phyloP scores from a whole-genome alignment of 2,329 filamentous ascomycete species.

The Cyclaneusma minus region DNA sequence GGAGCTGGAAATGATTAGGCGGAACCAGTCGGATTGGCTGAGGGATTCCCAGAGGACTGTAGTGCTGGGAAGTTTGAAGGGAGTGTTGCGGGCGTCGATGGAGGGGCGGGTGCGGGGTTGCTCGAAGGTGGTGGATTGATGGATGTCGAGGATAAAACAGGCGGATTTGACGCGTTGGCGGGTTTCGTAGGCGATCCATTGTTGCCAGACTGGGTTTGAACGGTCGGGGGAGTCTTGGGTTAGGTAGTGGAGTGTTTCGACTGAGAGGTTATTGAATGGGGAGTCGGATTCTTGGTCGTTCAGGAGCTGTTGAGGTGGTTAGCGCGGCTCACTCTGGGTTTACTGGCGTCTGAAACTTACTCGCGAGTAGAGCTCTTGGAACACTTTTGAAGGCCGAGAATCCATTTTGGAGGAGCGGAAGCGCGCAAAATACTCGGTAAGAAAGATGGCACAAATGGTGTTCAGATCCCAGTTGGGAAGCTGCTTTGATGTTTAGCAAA shows the following conservation, averaged over 20 bases:
- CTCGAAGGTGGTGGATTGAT: slow-evolving; percentile 36
- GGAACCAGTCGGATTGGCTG: slow-evolving; percentile 31
- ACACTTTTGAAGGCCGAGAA: slow-evolving; percentile 12
- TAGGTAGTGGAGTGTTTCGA: slow-evolving; percentile 11
- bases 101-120: slow-evolving; percentile 19
- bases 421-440: slow-evolving; percentile 16
- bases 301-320: not conserved
- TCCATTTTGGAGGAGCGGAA: slow-evolving; percentile 15
- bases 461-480: not conserved
- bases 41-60: slow-evolving; percentile 32
- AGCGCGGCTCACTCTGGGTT: not conserved
- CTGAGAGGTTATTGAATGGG: slow-evolving; percentile 9
- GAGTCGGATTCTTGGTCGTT: not conserved
- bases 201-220: too few relatives aligned
- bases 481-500: slow-evolving; percentile 4
- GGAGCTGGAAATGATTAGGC: too few relatives aligned
- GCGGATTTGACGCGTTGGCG: slow-evolving; percentile 36
- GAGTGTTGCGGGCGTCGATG: slow-evolving; percentile 4
- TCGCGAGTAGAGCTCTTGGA: slow-evolving; percentile 13
- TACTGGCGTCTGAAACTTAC: slow-evolving; percentile 8
- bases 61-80: slow-evolving; percentile 15
- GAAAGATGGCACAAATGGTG: slow-evolving; percentile 17
- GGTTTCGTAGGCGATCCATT: slow-evolving; percentile 37
- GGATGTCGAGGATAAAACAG: slow-evolving; percentile 40
- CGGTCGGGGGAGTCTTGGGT: slow-evolving; percentile 17